Evolutionary conservation across 106 monocot species (phyloP).

Genomic region (Phalaenopsis equestris): DNA sequence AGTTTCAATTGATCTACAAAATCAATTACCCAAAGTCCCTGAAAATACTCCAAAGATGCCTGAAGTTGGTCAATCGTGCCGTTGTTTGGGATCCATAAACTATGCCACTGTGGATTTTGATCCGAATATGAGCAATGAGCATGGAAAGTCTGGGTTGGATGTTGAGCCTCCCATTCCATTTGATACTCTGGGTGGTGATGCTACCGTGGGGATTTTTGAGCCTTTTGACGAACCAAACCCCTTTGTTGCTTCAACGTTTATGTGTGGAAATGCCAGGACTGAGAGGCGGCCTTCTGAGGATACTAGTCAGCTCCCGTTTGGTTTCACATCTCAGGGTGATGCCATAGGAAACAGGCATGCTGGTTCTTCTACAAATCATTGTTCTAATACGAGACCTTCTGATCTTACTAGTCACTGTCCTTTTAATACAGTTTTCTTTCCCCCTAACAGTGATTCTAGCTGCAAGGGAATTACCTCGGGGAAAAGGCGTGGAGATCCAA

Average conservation of each 20-base stretch:
- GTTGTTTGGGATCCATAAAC: background rate
- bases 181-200: background rate
- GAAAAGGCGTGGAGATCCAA: background rate
- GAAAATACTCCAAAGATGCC: slow-evolving; percentile 3
- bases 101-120: slow-evolving; percentile 11
- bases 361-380: background rate
- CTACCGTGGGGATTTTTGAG: too few relatives aligned
- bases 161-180: background rate
- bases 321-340: background rate
- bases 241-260: too few relatives aligned
- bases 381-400: too few relatives aligned
- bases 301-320: background rate
- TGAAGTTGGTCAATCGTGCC: background rate
- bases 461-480: background rate
- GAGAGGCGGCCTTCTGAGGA: too few relatives aligned
- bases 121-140: background rate
- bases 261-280: too few relatives aligned
- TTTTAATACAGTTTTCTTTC: background rate
- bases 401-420: background rate
- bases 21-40: background rate
- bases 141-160: slow-evolving; percentile 18
- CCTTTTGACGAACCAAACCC: too few relatives aligned
- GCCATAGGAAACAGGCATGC: background rate
- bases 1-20: background rate
- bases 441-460: background rate